Conservation (phyloP, 2,329 filamentous ascomycete species). For the Lachnellula arida region DNA sequence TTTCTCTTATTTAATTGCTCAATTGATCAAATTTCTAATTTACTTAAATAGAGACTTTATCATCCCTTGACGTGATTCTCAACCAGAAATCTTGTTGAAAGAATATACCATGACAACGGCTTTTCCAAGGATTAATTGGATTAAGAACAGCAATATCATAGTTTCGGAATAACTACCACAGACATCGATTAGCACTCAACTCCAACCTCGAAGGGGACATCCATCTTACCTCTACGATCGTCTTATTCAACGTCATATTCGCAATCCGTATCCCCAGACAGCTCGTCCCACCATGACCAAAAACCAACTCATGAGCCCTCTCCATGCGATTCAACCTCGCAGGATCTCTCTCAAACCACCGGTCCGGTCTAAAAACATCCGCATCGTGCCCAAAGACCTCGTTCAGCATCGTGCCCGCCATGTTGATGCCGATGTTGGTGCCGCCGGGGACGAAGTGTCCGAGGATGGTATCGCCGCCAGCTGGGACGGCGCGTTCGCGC, state of each 20-base stretch:
- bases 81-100: neutral
- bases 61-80: neutral
- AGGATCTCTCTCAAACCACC: conserved; percentile 40
- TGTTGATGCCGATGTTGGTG: conserved; percentile 31
- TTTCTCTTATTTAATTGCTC: too few species aligned
- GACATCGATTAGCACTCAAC: neutral
- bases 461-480: conserved; percentile 16
- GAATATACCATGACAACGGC: neutral
- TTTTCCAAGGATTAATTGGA: neutral
- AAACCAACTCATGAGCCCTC: conserved; percentile 39
- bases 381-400: conserved; percentile 36
- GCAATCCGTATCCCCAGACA: conserved; percentile 47
- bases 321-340: conserved; percentile 32
- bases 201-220: neutral
- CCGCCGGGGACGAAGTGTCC: conserved; percentile 18
- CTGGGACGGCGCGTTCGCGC: conserved; percentile 16
- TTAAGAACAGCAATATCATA: neutral
- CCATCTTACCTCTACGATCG: conserved; percentile 42
- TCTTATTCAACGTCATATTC: conserved; percentile 45
- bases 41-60: too few species aligned
- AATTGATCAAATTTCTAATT: too few species aligned
- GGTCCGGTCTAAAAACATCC: conserved; percentile 42
- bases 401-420: conserved; percentile 20
- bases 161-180: neutral
- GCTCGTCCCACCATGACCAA: conserved; percentile 41